Percentiles rank a stretch among this genome's conserved stretches.
phyloP scores from a whole-genome alignment of 495 filamentous ascomycete species.

The Hypoxylon lenormandii region DNA sequence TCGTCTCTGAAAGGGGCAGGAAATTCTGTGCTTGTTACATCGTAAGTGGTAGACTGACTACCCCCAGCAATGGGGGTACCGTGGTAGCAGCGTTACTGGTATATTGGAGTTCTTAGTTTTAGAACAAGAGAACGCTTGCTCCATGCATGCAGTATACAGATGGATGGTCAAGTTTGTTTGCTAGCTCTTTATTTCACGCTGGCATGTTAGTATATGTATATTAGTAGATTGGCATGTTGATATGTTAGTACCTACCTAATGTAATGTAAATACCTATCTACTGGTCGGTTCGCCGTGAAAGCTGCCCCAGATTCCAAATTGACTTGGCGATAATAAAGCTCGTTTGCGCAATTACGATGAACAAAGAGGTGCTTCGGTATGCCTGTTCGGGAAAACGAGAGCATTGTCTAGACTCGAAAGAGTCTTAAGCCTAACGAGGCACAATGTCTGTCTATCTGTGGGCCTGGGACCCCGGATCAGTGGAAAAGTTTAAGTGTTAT shows the following conservation, averaged over 20 bases:
- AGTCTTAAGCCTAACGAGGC: conserved; percentile 31
- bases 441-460: conserved; percentile 39
- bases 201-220: neutral
- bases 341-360: conserved; percentile 42
- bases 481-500: conserved; percentile 41
- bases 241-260: neutral
- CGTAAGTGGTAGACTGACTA: too few species aligned
- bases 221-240: neutral
- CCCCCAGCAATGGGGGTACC: too few species aligned
- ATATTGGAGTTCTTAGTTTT: too few species aligned
- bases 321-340: conserved; percentile 34
- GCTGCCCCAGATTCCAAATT: conserved; percentile 35
- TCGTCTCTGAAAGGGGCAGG: neutral
- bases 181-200: neutral
- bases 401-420: conserved; percentile 15
- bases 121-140: too few species aligned
- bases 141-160: conserved; percentile 7
- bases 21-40: neutral
- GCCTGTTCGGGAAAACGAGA: conserved; percentile 37
- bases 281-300: conserved; percentile 6
- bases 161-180: too few species aligned
- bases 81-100: too few species aligned
- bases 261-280: neutral
- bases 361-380: conserved; percentile 46
- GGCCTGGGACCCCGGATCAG: conserved; percentile 44